These are phyloP conservation scores for Coffea humblotiana DNA, from an alignment of 305 asterid genomes.

Conservation along the genomic window DNA sequence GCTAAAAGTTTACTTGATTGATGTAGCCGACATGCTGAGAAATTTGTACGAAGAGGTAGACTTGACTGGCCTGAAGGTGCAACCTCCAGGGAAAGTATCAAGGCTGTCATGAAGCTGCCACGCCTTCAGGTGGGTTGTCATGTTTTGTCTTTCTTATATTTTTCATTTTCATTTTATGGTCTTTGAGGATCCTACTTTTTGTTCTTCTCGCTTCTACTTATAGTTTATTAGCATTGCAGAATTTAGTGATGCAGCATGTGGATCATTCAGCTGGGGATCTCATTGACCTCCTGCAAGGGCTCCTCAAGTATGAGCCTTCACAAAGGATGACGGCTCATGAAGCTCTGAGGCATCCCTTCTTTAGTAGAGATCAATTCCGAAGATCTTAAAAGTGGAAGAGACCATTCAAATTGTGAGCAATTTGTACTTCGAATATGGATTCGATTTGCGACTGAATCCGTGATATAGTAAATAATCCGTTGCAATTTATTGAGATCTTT, in stretches of 20 bases:
- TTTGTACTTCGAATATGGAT: not conserved
- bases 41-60: constrained; percentile 50
- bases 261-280: constrained; percentile 54
- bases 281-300: constrained; percentile 48
- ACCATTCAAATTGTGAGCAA: not conserved
- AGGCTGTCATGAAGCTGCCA: constrained; percentile 46
- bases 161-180: not conserved
- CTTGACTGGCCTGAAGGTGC: constrained; percentile 60
- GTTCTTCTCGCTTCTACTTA: not conserved
- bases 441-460: not conserved
- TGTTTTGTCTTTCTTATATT: not conserved
- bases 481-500: not conserved
- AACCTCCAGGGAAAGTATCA: constrained; percentile 47
- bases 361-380: constrained; percentile 29
- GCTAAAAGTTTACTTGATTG: constrained; percentile 13
- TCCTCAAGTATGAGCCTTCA: constrained; percentile 40
- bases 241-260: constrained; percentile 48
- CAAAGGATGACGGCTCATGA: constrained; percentile 38
- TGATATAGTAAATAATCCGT: not conserved
- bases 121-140: constrained; percentile 44
- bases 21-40: constrained; percentile 52
- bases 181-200: not conserved
- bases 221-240: constrained; percentile 21
- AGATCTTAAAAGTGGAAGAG: constrained; percentile 13
- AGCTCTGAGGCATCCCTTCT: constrained; percentile 44